Base-by-base conservation (phyloP, 495 filamentous ascomycete genomes). In the Thozetella sp. region DNA sequence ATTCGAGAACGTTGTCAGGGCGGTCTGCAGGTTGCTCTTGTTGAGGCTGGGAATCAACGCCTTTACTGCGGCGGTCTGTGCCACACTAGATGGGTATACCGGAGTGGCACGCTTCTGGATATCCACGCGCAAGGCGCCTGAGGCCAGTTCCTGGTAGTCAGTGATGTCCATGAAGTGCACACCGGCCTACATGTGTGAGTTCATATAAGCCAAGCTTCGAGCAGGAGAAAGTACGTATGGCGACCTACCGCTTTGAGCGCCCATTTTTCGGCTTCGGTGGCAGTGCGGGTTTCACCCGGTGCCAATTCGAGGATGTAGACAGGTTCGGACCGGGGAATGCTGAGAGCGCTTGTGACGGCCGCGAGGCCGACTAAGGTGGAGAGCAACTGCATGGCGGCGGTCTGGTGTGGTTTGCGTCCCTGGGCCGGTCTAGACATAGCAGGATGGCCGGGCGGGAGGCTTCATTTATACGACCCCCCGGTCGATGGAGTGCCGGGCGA, bases 141-240 rank as follows among this genome's bases (percentile, higher is more conserved):
- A 20, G 3, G 43, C 43, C 43, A 88, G 77, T 34, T 86, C 74
- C 26, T 68, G 70, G 22, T 80, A 74, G 58, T 88, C 81, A 40
- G 93, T 96, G 61, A 97, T 89, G 72, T 97, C 93, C 80, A 97
- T 93, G 76, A 97, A 97, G 60, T 88, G 91, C 27, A 85, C 75
- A 25, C 90, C 90, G 63, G 89, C 79, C 91, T 95, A 60, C 2
- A 19, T 3, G 53, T 12, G 25, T 22, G 2, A 27, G 51, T 24
- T 9, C 10, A 25, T 3, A 22, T 4, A n/a, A n/a, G 51, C 17
- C 3, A 10, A 53, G 9, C 15, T 12, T 53, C 3, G 19, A 53
- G 25, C 25, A 10, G 11, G 1, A 25, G 40, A n/a, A 0, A 24
- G 23, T 20, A 40, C 11, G 24, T 15, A 20, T 56, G 30, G 55